These are phyloP conservation scores for Solanum sejunctum DNA, from an alignment of 257 asterid species.

Conservation along the genomic window DNA sequence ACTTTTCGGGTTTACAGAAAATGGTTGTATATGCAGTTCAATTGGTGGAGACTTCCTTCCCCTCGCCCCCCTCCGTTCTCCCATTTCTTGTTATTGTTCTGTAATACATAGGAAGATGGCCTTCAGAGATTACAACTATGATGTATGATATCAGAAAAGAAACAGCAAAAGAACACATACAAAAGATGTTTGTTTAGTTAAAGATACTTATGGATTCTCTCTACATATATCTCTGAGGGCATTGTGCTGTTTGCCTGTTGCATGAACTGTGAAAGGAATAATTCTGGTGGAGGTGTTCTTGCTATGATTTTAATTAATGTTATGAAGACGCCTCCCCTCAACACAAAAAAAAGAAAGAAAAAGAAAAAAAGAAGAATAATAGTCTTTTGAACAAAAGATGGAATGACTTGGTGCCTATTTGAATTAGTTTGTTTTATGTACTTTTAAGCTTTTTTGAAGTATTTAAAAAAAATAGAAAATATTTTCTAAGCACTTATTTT, in stretches of 20 bases:
- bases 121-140: neutral
- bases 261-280: neutral
- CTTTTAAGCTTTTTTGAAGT: too few species aligned
- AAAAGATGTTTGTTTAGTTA: neutral
- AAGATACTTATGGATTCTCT: neutral
- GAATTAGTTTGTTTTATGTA: too few species aligned
- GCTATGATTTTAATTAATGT: neutral
- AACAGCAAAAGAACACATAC: neutral
- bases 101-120: neutral
- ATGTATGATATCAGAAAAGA: neutral
- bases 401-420: neutral
- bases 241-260: neutral
- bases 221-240: neutral
- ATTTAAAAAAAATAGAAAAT: too few species aligned
- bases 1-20: neutral
- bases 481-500: too few species aligned
- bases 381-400: neutral
- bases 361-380: neutral
- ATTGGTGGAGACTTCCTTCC: neutral
- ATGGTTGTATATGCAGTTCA: neutral
- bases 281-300: neutral
- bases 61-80: neutral
- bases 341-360: neutral
- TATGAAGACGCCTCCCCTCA: neutral
- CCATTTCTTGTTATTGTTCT: neutral